phyloP scores from a whole-genome alignment of 805 yeast genomes.

The Candida montana region DNA sequence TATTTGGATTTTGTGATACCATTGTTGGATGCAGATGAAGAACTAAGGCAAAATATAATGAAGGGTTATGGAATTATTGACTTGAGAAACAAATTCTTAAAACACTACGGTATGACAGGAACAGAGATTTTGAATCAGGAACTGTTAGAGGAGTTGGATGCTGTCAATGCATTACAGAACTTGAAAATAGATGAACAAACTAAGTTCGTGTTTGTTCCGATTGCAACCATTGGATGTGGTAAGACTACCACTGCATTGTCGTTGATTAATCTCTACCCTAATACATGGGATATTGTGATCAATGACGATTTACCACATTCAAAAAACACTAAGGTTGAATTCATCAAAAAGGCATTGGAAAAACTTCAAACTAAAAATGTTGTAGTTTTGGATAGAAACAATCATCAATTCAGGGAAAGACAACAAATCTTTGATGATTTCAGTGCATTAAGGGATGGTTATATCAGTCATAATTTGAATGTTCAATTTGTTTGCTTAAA shows the following conservation, averaged over 20 bases:
- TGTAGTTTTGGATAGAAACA: constrained; percentile 79
- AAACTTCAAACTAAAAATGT: constrained; percentile 36
- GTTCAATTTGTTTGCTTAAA: constrained; percentile 64
- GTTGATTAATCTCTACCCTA: constrained; percentile 46
- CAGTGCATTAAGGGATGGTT: constrained; percentile 35
- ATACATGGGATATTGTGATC: constrained; percentile 66
- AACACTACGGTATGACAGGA: constrained; percentile 49
- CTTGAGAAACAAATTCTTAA: constrained; percentile 61
- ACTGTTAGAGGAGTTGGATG: constrained; percentile 30
- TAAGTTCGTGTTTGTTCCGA: constrained; percentile 68
- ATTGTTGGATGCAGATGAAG: constrained; percentile 44
- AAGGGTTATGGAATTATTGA: constrained; percentile 69
- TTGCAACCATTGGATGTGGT: constrained; percentile 93
- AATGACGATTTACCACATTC: constrained; percentile 65
- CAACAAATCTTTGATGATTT: constrained; percentile 55
- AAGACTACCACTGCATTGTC: constrained; percentile 79
- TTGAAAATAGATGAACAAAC: constrained; percentile 32
- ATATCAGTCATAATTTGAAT: constrained; percentile 38
- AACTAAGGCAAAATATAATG: constrained; percentile 39
- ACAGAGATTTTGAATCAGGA: constrained; percentile 49
- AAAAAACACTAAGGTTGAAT: constrained; percentile 39
- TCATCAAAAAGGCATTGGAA: constrained; percentile 43
- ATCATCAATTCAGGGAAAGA: constrained; percentile 69
- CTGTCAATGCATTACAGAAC: constrained; percentile 32
- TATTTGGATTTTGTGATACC: constrained; percentile 66